phyloP scores from a whole-genome alignment of 2,329 filamentous ascomycete species.

The Chaetomiaceae sp. region DNA sequence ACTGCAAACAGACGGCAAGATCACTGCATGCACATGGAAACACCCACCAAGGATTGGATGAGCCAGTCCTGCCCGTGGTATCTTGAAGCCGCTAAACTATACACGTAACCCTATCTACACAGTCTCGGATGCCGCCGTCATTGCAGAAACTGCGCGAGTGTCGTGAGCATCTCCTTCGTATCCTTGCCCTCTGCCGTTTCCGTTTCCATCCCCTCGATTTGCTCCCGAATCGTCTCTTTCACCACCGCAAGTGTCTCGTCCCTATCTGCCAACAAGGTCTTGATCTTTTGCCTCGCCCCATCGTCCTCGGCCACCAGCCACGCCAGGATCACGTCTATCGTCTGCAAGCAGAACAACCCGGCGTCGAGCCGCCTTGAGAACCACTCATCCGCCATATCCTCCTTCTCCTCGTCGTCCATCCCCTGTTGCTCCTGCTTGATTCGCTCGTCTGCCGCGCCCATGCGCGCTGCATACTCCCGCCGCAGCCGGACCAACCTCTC shows the following conservation, averaged over 20 bases:
- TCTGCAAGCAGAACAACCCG: conserved; percentile 77
- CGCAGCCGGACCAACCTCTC: conserved; percentile 64
- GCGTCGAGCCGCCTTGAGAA: conserved; percentile 72
- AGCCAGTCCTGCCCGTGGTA: conserved; percentile 10
- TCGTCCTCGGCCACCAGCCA: conserved; percentile 90
- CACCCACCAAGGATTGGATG: not conserved
- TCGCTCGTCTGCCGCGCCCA: conserved; percentile 56
- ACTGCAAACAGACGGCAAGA: too few relatives aligned
- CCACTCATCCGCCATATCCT: conserved; percentile 65
- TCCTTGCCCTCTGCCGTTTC: conserved; percentile 54
- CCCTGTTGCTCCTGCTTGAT: conserved; percentile 42
- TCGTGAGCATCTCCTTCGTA: conserved; percentile 48
- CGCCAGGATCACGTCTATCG: conserved; percentile 74
- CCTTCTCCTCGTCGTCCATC: conserved; percentile 49
- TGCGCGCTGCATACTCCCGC: conserved; percentile 58
- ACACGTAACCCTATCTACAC: conserved; percentile 6
- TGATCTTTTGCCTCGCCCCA: conserved; percentile 62
- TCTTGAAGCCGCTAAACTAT: conserved; percentile 16
- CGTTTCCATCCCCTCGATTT: conserved; percentile 41
- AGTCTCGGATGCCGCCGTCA: conserved; percentile 7
- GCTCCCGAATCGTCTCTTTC: conserved; percentile 59
- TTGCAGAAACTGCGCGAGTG: conserved; percentile 45
- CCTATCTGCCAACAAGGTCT: conserved; percentile 56
- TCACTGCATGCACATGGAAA: not conserved
- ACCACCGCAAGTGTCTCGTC: conserved; percentile 61